A percentile compares a stretch with the other conserved stretches of the same genome.
These are phyloP conservation scores for Zygosaccharomyces rouxii DNA, from an alignment of 805 yeast species.

Conservation along the genomic window DNA sequence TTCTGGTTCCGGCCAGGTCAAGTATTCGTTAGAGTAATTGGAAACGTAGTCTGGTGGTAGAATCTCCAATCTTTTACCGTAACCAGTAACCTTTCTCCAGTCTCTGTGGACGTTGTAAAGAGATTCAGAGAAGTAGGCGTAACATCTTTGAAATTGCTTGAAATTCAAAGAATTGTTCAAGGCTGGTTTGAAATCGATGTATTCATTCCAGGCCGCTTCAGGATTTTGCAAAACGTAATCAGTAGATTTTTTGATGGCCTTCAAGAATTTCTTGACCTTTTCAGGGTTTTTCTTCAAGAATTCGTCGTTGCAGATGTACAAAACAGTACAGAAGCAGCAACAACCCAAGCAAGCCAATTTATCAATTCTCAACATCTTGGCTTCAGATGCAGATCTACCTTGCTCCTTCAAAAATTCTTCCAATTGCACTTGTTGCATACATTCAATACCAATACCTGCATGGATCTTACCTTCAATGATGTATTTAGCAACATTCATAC, in stretches of 20 bases:
- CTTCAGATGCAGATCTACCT: conserved; percentile 44
- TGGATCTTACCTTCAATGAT: conserved; percentile 53
- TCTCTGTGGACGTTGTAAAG: conserved; percentile 52
- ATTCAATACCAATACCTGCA: conserved; percentile 57
- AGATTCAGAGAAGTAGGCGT: conserved; percentile 48
- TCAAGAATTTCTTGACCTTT: conserved; percentile 43
- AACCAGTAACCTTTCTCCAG: conserved; percentile 52
- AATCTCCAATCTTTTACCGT: conserved; percentile 51
- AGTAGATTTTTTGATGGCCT: conserved; percentile 48
- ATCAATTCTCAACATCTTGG: conserved; percentile 54
- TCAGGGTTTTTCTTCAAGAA: conserved; percentile 46
- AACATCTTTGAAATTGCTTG: conserved; percentile 50
- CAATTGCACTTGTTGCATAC: conserved; percentile 55
- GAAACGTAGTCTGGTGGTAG: conserved; percentile 47
- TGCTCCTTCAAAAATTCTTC: conserved; percentile 44
- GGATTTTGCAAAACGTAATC: conserved; percentile 45
- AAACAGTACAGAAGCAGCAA: conserved; percentile 54
- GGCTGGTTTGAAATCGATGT: conserved; percentile 45
- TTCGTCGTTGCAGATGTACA: conserved; percentile 50
- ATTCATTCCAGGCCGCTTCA: conserved; percentile 44
- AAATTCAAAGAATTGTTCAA: conserved; percentile 40
- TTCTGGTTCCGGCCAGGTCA: conserved; percentile 47
- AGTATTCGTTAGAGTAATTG: conserved; percentile 48
- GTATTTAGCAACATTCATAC: conserved; percentile 55
- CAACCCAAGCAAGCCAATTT: conserved; percentile 53